Evolutionary conservation across 1,284 basidiomycete genomes (phyloP), one percentile per base, ranked within the genome.

Genomic region (Paramarasmius palmivorus): DNA sequence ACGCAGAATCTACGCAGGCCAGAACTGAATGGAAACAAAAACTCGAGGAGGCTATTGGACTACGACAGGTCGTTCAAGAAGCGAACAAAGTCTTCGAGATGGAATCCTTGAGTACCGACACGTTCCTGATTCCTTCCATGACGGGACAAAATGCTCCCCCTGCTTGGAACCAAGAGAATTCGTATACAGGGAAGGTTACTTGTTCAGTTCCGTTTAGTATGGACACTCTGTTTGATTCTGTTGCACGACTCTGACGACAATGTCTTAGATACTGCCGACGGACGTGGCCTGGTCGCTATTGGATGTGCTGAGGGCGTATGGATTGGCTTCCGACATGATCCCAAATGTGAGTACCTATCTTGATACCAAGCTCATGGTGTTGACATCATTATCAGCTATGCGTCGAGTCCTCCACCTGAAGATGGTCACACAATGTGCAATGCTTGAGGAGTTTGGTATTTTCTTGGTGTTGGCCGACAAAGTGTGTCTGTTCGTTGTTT

Each of bases 251-350:
- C 4, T 38, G 36, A 22, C 20, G 25, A 44, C 25, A 57, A 53
- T 15, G 15, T 50, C 57, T 5, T 57, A 92, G 90, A 80, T 51
- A 93, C 93, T 2, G 77, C 83, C 4, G 93, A 98, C 67, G 86
- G 90, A 4, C 83, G 93, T 40, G 82, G 83, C 2, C 77, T 98
- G 15, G 88, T 98, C 17, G 94, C 95, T 0, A 88, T 98, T 60
- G 95, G 95, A 19, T 97, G 95, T 68, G 88, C 92, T 0, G 93
- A 98, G 64, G 96, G 96, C 35, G 92, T 98, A 2, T 98, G 94
- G 93, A 96, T 98, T 59, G 96, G 95, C 0, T 88, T 97, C 69
- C 82, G 92, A 29, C 89, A 92, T 62, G 90, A 96, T 66, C 87
- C 94, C 0, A 74, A 79, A 66, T 95, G 89, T 90, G 66, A 65